These are phyloP conservation scores for Clohesyomyces aquaticus DNA, from an alignment of 495 filamentous ascomycete genomes.

Conservation along the genomic window DNA sequence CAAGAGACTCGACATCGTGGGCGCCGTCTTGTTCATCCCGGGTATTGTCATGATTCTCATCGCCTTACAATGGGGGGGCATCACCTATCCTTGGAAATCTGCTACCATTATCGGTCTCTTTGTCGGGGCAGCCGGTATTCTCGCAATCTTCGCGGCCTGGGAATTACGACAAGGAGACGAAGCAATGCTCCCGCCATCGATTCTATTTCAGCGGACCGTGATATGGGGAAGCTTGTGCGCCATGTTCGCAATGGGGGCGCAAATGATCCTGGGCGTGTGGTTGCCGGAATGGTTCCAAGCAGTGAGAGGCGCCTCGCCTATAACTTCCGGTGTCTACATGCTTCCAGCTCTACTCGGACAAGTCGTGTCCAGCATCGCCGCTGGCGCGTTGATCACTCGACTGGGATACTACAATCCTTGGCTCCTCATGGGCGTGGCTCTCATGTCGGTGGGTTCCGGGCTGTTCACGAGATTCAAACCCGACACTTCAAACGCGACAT, in stretches of 20 bases:
- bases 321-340: conserved; percentile 21
- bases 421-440: conserved; percentile 30
- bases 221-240: conserved; percentile 58
- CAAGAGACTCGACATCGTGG: conserved; percentile 67
- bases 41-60: conserved; percentile 72
- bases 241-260: conserved; percentile 64
- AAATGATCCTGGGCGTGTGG: conserved; percentile 56
- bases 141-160: conserved; percentile 68
- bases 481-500: conserved; percentile 24
- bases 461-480: conserved; percentile 34
- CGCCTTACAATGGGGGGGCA: conserved; percentile 85
- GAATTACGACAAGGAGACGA: conserved; percentile 65
- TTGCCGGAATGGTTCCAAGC: conserved; percentile 39
- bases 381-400: conserved; percentile 29
- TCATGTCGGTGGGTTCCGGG: conserved; percentile 33
- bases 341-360: conserved; percentile 28
- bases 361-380: conserved; percentile 27
- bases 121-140: conserved; percentile 67
- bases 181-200: conserved; percentile 74
- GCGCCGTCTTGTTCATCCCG: conserved; percentile 70
- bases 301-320: conserved; percentile 25
- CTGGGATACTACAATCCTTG: conserved; percentile 37
- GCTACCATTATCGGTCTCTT: conserved; percentile 73
- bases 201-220: conserved; percentile 73
- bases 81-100: conserved; percentile 66